Conservation (phyloP, 2,329 filamentous ascomycete genomes). For the Plenodomus lindquistii region DNA sequence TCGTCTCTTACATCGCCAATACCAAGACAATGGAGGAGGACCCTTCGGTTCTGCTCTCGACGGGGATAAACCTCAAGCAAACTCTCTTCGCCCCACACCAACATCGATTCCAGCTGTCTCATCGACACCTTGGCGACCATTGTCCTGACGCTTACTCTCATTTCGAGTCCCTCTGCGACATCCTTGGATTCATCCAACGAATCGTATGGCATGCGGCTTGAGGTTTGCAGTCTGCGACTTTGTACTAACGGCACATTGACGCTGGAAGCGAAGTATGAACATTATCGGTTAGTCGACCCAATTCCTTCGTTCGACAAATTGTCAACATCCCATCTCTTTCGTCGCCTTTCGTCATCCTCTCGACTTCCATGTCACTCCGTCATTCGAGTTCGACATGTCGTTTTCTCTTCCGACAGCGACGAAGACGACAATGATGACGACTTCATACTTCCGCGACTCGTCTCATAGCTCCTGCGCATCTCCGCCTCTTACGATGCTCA, state of each 20-base stretch:
- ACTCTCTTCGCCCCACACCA: no score
- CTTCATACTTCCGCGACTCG: slow-evolving; percentile 9
- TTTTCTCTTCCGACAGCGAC: background rate
- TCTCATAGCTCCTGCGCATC: background rate
- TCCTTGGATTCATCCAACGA: background rate
- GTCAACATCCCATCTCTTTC: background rate
- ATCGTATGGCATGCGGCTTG: background rate
- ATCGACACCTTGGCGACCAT: background rate
- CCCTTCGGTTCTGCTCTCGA: no score
- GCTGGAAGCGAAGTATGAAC: slow-evolving; percentile 10
- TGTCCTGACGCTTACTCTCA: background rate
- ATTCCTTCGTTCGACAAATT: background rate
- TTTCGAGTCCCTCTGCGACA: background rate
- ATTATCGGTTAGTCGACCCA: slow-evolving; percentile 1
- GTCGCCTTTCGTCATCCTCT: background rate
- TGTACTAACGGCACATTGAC: background rate
- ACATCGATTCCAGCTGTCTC: background rate
- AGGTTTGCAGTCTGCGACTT: background rate
- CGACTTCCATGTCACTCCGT: background rate
- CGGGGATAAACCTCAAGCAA: background rate
- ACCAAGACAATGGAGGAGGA: no score
- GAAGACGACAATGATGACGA: background rate
- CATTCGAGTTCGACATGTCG: background rate
- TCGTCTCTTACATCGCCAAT: no score
- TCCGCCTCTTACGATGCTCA: background rate